Base-by-base conservation (phyloP, 768 basidiomycete species). In the Amylocystis lapponica region DNA sequence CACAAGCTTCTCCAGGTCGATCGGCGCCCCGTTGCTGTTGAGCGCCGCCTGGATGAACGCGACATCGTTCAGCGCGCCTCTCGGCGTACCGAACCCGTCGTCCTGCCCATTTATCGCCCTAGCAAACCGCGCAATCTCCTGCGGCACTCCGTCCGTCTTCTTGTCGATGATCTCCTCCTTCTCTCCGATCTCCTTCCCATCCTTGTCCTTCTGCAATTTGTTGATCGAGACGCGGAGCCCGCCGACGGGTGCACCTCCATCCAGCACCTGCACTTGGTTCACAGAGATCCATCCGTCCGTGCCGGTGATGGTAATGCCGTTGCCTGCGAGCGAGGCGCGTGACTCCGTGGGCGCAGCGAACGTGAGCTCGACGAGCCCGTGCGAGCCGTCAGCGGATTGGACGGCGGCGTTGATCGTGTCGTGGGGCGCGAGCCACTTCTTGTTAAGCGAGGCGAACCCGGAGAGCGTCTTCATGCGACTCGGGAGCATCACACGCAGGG, bases 21-120 rank as follows among this genome's bases (percentile, higher is more conserved):
- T 70, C 27, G 74, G 58, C 45, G 66, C 54, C 5, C 86, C 86
- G 16, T 74, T 63, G 51, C 82, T 83, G 27, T 74, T 81, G 66
- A 92, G 65, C 22, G 76, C 77, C 21, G 84, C 88, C 65, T 94
- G 72, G 46, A 94, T 83, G 53, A 90, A 68, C 21, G 83, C 86
- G 22, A 93, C 79, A 58, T 93, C 90, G 48, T 66, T 66, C 48
- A 94, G 61, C 23, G 87, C 79, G 14, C 66, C 76, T 27, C 69
- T 59, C 21, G 85, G 83, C 49, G 76, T 72, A 12, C 85, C 86
- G 16, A 81, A 37, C 17, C 62, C 74, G 48, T 78, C 76, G 23
- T 74, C 68, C 36, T 53, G 49, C 6, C 77, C 76, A 26, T 58
- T 58, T n/a, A 76, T 59, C n/a, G 68, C 74, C 8, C 65, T 65